Evolutionary conservation across 441 rosid genomes (phyloP).

Genomic region (Adansonia madagascariensis): DNA sequence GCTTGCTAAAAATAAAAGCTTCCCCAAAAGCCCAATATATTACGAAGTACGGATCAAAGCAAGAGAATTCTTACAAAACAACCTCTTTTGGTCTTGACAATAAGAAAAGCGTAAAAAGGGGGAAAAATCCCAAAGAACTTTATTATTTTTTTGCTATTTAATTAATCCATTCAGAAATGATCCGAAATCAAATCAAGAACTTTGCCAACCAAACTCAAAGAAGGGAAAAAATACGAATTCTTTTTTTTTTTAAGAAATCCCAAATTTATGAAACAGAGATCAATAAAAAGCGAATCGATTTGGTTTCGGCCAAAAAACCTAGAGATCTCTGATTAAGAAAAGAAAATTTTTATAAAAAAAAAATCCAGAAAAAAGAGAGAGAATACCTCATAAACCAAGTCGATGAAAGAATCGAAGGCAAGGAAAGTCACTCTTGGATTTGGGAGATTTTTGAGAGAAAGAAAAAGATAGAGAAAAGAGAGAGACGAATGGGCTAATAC

Average conservation of each 20-base stretch:
- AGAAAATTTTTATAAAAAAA: neutral
- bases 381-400: conserved; percentile 86
- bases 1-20: neutral
- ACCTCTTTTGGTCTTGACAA: neutral
- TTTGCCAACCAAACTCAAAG: neutral
- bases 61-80: neutral
- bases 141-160: neutral
- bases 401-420: conserved; percentile 44
- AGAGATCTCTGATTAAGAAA: conserved; percentile 24
- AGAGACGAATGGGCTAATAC: neutral
- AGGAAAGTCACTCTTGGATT: conserved; percentile 36
- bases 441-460: conserved; percentile 2
- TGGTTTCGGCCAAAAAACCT: neutral
- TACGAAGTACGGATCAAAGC: neutral
- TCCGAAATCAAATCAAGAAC: neutral
- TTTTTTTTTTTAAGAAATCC: neutral
- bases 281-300: conserved; percentile 15
- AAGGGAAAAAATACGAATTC: no score
- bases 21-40: neutral
- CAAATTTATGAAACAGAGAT: neutral
- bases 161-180: neutral
- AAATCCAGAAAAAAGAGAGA: neutral
- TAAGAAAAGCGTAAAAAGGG: neutral
- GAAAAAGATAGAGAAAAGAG: neutral
- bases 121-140: neutral